phyloP scores from a whole-genome alignment of 495 filamentous ascomycete genomes.

The Penicillium bialowiezense region DNA sequence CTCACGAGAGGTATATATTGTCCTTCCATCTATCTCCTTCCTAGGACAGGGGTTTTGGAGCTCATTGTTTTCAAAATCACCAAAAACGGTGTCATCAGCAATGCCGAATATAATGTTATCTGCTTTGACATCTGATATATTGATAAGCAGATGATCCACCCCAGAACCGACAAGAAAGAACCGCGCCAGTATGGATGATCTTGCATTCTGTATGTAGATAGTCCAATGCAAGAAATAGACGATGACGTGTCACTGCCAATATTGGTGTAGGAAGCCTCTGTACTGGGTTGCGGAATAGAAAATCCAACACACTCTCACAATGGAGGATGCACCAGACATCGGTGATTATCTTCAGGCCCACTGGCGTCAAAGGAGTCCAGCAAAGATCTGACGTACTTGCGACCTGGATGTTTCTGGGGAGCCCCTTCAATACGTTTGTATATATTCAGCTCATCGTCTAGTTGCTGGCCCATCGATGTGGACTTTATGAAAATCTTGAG shows the following conservation, averaged over 20 bases:
- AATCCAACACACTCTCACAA: slow-evolving; percentile 39
- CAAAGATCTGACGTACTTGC: slow-evolving; percentile 18
- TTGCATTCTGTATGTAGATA: slow-evolving; percentile 47
- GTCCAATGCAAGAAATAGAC: slow-evolving; percentile 41
- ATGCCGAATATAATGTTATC: slow-evolving; percentile 38
- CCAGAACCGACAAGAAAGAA: neutral
- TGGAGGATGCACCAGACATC: slow-evolving; percentile 41
- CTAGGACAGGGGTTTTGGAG: slow-evolving; percentile 27
- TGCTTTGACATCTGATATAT: slow-evolving; percentile 33
- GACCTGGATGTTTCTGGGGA: slow-evolving; percentile 23
- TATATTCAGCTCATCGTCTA: slow-evolving; percentile 32
- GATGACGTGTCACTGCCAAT: slow-evolving; percentile 22
- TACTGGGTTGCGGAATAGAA: slow-evolving; percentile 30
- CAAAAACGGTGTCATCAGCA: slow-evolving; percentile 31
- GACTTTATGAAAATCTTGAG: slow-evolving; percentile 33
- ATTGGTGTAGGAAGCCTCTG: slow-evolving; percentile 22
- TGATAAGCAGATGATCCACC: neutral
- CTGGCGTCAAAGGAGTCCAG: slow-evolving; percentile 34
- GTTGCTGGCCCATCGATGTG: slow-evolving; percentile 16
- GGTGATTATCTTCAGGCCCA: slow-evolving; percentile 36
- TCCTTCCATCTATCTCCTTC: slow-evolving; percentile 28
- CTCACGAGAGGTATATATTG: slow-evolving; percentile 25
- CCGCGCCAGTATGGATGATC: slow-evolving; percentile 40
- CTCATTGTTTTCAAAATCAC: slow-evolving; percentile 27
- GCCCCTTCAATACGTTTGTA: slow-evolving; percentile 20